These are phyloP conservation scores for Backusella liffmaniae DNA, from an alignment of 192 early-diverging fungal species.

Conservation along the genomic window DNA sequence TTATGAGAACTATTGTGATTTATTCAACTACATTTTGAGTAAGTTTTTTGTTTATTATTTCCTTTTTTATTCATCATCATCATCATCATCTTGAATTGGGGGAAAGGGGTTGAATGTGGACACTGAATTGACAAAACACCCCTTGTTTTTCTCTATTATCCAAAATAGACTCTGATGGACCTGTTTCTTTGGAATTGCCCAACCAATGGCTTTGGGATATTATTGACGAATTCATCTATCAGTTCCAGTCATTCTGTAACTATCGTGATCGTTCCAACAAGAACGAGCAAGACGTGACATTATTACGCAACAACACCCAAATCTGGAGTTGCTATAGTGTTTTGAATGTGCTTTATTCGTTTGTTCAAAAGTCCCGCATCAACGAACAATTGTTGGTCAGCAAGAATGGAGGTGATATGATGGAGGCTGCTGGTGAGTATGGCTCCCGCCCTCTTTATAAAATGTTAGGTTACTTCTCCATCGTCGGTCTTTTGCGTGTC, in stretches of 20 bases:
- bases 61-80: background rate
- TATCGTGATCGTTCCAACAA: constrained; percentile 87
- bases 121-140: too few relatives aligned
- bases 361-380: constrained; percentile 95
- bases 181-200: constrained; percentile 89
- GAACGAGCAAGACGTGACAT: constrained; percentile 73
- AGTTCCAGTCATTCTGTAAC: constrained; percentile 97
- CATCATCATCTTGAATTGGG: background rate
- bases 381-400: constrained; percentile 88
- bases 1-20: constrained; percentile 95
- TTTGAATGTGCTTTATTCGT: constrained; percentile 92
- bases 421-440: constrained; percentile 87
- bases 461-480: constrained; percentile 96
- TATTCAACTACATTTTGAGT: constrained; percentile 97
- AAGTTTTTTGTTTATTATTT: constrained; percentile 27
- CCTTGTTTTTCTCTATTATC: too few relatives aligned
- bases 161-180: constrained; percentile 66
- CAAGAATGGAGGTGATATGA: constrained; percentile 87
- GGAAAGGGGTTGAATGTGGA: background rate
- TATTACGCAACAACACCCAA: constrained; percentile 82
- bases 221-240: constrained; percentile 99
- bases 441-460: constrained; percentile 89
- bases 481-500: constrained; percentile 89
- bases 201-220: constrained; percentile 99
- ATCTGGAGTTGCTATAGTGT: constrained; percentile 97